These are phyloP conservation scores for Penicillium sp. DNA, from an alignment of 2,329 filamentous ascomycete genomes.

Conservation along the genomic window DNA sequence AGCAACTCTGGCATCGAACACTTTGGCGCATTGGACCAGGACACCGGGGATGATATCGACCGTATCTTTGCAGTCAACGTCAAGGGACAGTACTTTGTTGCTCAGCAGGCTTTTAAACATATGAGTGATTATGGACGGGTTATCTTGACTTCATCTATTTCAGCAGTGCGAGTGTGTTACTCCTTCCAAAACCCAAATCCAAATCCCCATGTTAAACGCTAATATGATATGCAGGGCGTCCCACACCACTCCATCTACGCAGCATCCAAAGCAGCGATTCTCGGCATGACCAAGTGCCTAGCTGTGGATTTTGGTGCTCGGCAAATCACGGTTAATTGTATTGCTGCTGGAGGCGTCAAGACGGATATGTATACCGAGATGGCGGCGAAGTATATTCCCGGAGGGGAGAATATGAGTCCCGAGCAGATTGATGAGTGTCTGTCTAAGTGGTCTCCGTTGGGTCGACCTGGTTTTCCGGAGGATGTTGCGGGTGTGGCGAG, in stretches of 20 bases:
- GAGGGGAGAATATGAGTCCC: slow-evolving; percentile 16
- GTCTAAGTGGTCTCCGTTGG: slow-evolving; percentile 22
- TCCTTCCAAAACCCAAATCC: not conserved
- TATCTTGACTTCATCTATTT: slow-evolving; percentile 23
- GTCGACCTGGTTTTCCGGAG: slow-evolving; percentile 16
- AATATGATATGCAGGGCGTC: slow-evolving; percentile 13
- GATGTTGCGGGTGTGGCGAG: slow-evolving; percentile 20
- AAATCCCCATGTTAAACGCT: too few species aligned
- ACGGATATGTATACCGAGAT: slow-evolving; percentile 24
- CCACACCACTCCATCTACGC: slow-evolving; percentile 21
- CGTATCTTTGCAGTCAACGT: slow-evolving; percentile 21
- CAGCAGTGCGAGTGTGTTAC: slow-evolving; percentile 18
- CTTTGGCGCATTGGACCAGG: slow-evolving; percentile 13
- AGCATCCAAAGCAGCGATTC: slow-evolving; percentile 21
- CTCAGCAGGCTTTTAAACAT: slow-evolving; percentile 19
- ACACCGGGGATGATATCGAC: slow-evolving; percentile 18
- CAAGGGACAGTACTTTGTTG: slow-evolving; percentile 24
- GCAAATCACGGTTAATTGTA: slow-evolving; percentile 23
- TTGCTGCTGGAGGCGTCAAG: slow-evolving; percentile 23
- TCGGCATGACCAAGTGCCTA: slow-evolving; percentile 23
- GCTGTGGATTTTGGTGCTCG: slow-evolving; percentile 21
- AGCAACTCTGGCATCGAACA: slow-evolving; percentile 24
- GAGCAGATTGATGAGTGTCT: slow-evolving; percentile 17
- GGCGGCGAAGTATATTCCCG: slow-evolving; percentile 20
- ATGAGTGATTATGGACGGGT: slow-evolving; percentile 20